Conservation (phyloP, 23 red algal species). For the Porphyridium purpureum region DNA sequence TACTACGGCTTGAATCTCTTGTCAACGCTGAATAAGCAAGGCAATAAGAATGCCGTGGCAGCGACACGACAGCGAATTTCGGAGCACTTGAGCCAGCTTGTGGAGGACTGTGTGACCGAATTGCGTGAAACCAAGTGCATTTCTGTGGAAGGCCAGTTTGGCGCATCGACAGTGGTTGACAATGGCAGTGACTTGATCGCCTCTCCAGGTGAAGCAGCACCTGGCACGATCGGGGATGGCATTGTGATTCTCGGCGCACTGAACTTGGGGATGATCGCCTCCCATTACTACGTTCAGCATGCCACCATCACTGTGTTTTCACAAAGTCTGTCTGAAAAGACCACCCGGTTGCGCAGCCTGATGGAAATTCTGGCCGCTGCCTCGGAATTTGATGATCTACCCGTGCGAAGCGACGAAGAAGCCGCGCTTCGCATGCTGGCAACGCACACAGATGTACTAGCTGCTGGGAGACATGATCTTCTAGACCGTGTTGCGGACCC, state of each 20-base stretch:
- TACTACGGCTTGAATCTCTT: conserved; percentile 32
- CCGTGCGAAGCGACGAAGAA: conserved; percentile 42
- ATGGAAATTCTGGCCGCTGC: conserved; percentile 57
- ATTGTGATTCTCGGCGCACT: conserved; percentile 34
- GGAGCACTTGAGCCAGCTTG: conserved; percentile 44
- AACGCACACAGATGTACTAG: not conserved
- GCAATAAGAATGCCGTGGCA: too few species aligned
- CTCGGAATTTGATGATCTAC: conserved; percentile 41
- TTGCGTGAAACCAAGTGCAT: conserved; percentile 58
- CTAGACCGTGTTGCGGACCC: conserved; percentile 26
- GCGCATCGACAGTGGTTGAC: not conserved
- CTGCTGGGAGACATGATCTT: not conserved
- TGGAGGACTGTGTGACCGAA: conserved; percentile 41
- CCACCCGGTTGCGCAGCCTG: conserved; percentile 38
- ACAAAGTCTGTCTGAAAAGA: conserved; percentile 19
- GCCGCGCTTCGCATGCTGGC: conserved; percentile 21
- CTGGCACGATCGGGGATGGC: not conserved
- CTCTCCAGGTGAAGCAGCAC: not conserved
- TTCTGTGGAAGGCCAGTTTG: conserved; percentile 13
- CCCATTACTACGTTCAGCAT: conserved; percentile 59
- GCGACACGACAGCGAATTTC: conserved; percentile 23
- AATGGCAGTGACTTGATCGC: not conserved
- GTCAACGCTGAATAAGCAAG: not conserved
- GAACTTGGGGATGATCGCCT: conserved; percentile 58
- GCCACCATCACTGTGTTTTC: conserved; percentile 65